Evolutionary conservation across 73 alveolate genomes (phyloP).

Genomic region (Uronychia setigera): DNA sequence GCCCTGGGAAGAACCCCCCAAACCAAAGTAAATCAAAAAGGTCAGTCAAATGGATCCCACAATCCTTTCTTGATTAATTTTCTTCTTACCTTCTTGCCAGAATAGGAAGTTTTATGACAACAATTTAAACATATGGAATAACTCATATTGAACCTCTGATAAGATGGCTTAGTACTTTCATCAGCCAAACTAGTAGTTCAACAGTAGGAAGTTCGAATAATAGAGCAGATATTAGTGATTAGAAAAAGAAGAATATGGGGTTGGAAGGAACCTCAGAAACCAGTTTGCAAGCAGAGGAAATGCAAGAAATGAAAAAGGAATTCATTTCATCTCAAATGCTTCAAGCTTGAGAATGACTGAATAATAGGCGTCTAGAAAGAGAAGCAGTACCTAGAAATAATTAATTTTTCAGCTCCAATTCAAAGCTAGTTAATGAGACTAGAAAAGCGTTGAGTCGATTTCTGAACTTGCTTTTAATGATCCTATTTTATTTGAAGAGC

Average conservation of each 20-base stretch:
- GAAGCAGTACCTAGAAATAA: background rate
- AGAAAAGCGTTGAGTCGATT: background rate
- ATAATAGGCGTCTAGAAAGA: background rate
- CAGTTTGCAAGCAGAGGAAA: too few relatives aligned
- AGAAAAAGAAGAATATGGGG: too few relatives aligned
- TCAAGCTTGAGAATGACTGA: background rate
- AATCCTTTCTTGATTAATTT: too few relatives aligned
- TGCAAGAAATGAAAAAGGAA: background rate
- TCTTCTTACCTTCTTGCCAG: too few relatives aligned
- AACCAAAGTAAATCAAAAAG: background rate
- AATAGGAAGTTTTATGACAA: background rate
- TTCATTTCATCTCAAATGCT: background rate
- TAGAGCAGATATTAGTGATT: too few relatives aligned
- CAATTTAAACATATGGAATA: background rate
- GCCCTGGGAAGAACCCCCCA: background rate
- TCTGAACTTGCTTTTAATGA: background rate
- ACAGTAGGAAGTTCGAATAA: too few relatives aligned
- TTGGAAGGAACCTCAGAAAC: too few relatives aligned
- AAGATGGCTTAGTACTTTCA: background rate
- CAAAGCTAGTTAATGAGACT: background rate
- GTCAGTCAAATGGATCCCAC: background rate
- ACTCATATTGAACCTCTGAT: background rate
- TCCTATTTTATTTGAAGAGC: background rate
- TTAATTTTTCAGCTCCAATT: background rate
- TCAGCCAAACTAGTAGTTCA: background rate